Evolutionary conservation across 2,329 filamentous ascomycete species (phyloP).

Genomic region (Colletotrichum filicis): DNA sequence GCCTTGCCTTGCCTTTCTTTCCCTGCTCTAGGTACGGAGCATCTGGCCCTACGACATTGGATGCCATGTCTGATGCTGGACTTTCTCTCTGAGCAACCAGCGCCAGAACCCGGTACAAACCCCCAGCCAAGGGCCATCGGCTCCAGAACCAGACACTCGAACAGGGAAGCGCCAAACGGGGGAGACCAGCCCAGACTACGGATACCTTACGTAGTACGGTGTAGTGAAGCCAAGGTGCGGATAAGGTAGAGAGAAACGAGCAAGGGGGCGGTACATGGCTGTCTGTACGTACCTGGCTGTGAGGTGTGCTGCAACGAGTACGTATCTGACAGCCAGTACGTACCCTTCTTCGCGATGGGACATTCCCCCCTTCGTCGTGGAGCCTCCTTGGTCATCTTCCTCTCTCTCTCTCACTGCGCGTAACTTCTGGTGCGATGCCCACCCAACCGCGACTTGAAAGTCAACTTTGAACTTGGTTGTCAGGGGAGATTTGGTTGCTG

Average conservation of each 20-base stretch:
- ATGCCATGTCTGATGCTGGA: neutral
- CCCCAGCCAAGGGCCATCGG: neutral
- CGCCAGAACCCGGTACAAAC: neutral
- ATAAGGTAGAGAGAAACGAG: conserved; percentile 20
- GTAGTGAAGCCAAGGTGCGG: conserved; percentile 19
- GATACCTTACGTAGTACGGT: conserved; percentile 30
- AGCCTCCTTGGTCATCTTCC: conserved; percentile 10
- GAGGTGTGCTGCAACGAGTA: neutral
- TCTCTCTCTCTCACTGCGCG: neutral
- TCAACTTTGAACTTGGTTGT: conserved; percentile 35
- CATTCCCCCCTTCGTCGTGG: neutral
- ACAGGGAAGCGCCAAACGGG: conserved; percentile 30
- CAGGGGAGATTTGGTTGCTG: conserved; percentile 46
- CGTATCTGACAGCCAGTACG: neutral
- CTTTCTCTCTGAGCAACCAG: neutral
- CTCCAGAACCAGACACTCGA: conserved; percentile 10
- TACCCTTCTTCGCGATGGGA: neutral
- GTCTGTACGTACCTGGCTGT: neutral
- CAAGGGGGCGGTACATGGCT: neutral
- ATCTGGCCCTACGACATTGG: neutral
- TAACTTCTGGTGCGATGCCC: no score
- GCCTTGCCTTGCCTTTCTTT: neutral
- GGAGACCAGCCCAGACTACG: conserved; percentile 18
- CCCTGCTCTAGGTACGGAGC: neutral
- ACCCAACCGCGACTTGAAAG: neutral